Percentiles rank a stretch among this genome's conserved stretches.
Evolutionary conservation across 129 eudicot genomes (phyloP).

Genomic region (Silybum marianum): DNA sequence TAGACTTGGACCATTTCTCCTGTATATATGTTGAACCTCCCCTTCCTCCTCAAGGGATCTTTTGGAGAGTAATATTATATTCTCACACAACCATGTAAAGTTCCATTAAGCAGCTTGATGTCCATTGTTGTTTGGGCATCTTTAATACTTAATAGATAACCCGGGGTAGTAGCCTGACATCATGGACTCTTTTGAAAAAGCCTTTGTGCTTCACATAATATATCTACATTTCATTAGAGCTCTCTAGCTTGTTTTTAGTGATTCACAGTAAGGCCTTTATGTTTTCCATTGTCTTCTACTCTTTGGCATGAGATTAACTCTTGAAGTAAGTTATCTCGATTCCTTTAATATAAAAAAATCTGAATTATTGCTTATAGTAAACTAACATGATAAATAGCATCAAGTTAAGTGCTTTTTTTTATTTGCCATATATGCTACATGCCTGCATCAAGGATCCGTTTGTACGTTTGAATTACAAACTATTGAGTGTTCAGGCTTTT

Average conservation of each 20-base stretch:
- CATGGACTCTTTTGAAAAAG: not conserved
- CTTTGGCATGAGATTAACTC: not conserved
- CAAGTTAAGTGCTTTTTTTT: not conserved
- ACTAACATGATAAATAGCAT: not conserved
- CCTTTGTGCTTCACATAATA: not conserved
- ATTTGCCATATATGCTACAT: not conserved
- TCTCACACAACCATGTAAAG: not conserved
- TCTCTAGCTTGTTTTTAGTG: constrained; percentile 13
- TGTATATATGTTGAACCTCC: too few species aligned
- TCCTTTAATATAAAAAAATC: not conserved
- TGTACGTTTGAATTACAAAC: not conserved
- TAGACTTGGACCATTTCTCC: too few species aligned
- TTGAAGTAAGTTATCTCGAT: not conserved
- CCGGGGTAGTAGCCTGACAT: not conserved
- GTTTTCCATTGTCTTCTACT: not conserved
- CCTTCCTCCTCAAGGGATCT: too few species aligned
- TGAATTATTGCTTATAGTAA: not conserved
- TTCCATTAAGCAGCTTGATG: not conserved
- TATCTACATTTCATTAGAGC: not conserved
- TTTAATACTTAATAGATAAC: not conserved
- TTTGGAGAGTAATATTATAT: too few species aligned
- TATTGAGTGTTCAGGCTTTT: not conserved
- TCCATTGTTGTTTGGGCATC: not conserved
- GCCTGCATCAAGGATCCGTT: not conserved
- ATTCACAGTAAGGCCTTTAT: not conserved